Evolutionary conservation across 2,329 filamentous ascomycete genomes (phyloP), one percentile per base, ranked within the genome.

Genomic region (Dendryphion nanum): DNA sequence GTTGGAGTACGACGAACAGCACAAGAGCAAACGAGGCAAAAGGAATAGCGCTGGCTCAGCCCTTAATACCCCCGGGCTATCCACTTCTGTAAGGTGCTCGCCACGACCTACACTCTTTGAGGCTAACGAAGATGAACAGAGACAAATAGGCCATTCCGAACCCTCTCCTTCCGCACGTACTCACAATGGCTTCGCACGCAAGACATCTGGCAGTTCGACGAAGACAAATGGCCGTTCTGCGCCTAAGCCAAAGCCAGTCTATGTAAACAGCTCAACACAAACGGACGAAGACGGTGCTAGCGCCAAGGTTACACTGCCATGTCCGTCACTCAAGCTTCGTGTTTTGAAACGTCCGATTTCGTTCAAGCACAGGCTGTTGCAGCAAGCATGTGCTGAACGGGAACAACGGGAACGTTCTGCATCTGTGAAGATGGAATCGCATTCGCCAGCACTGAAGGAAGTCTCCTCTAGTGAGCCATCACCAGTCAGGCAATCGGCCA

Each of bases 1-100:
- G 50, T 68, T 81, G 45, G 79, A 82, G 50, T 70, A 75, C 33
- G 76, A 82, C 42, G 76, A 78, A 48, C 71, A 74, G 40, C 68
- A 71, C 20, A 74, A 63, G 28, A 50, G 73, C 38, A 74, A 70
- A 47, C 76, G 75, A 59, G 78, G 75, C 57, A 78, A 82, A 53
- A 70, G 76, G 37, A 72, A 72, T 40, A 81, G 76, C 53, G 76
- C 71, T 30, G 74, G 74, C 34, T 77, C 76, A 15, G 69, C 63
- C 12, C 67, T 77, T 36, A 75, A 76, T 35, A 77, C 72, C 26
- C 72, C 74, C 14, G 70, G 68, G 45, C 57, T 68, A 42, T 59
- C 63, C 18, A 61, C 68, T 18, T 72, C 70, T 20, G 66, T 69
- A 62, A 63, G 64, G 38, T 37, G 21, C 35, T 33, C 18, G 18